phyloP scores from a whole-genome alignment of 371 early-diverging fungal species.

The Syncephalastrum contaminatum region DNA sequence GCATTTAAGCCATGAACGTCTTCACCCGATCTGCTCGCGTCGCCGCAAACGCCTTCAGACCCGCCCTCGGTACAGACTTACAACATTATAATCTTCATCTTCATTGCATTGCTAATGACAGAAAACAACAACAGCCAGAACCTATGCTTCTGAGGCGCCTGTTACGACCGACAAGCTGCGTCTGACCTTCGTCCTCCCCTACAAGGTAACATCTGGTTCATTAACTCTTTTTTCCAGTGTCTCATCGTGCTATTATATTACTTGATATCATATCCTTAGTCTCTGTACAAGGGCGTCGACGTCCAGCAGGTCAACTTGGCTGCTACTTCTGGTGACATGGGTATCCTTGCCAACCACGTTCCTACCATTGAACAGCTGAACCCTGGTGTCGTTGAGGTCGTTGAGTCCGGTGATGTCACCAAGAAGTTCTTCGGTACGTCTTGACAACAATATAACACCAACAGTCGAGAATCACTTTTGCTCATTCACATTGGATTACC shows the following conservation, averaged over 20 bases:
- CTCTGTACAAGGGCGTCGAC: conserved; percentile 73
- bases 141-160: conserved; percentile 76
- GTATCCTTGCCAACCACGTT: conserved; percentile 98
- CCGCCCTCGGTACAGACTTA: conserved; percentile 38
- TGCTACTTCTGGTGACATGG: conserved; percentile 95
- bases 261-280: conserved; percentile 23
- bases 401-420: conserved; percentile 71
- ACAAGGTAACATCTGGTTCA: conserved; percentile 64
- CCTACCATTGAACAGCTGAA: conserved; percentile 95
- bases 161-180: conserved; percentile 74
- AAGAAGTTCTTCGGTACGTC: conserved; percentile 91
- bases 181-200: conserved; percentile 90
- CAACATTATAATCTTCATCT: neutral
- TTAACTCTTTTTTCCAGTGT: neutral
- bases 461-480: neutral
- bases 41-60: conserved; percentile 44
- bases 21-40: conserved; percentile 59
- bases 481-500: conserved; percentile 1
- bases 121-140: conserved; percentile 49
- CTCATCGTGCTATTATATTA: neutral
- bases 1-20: conserved; percentile 50
- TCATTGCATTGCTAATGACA: conserved; percentile 4
- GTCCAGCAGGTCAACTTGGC: conserved; percentile 95
- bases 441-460: neutral
- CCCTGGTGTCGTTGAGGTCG: conserved; percentile 89